Evolutionary conservation across 805 yeast species (phyloP).

Genomic region (Candida rishiriensis): DNA sequence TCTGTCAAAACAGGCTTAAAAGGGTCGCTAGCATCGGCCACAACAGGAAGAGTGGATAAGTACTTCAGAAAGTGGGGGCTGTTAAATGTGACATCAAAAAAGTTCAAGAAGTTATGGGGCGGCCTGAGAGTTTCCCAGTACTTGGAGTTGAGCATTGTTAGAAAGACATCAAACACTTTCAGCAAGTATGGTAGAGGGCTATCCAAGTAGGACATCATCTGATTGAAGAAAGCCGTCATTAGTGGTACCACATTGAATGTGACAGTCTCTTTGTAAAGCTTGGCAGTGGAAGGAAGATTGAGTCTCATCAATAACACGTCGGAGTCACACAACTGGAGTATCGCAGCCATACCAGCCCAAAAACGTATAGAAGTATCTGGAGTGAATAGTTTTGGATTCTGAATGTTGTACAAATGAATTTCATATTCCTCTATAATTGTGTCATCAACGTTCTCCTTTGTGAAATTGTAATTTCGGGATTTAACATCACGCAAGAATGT

Average conservation of each 20-base stretch:
- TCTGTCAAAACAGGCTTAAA: slow-evolving; percentile 27
- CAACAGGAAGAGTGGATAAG: slow-evolving; percentile 22
- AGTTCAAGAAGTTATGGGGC: slow-evolving; percentile 50
- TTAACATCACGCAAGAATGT: slow-evolving; percentile 11
- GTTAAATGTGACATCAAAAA: slow-evolving; percentile 56
- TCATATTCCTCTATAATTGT: slow-evolving; percentile 53
- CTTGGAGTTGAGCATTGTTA: slow-evolving; percentile 36
- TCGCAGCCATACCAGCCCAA: slow-evolving; percentile 40
- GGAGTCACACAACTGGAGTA: slow-evolving; percentile 33
- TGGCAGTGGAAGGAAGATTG: slow-evolving; percentile 22
- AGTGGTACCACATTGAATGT: slow-evolving; percentile 33
- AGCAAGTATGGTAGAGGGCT: slow-evolving; percentile 51
- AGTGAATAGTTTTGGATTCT: slow-evolving; percentile 45
- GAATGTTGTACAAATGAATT: slow-evolving; percentile 47
- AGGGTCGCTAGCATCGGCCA: not conserved
- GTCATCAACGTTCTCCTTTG: slow-evolving; percentile 4
- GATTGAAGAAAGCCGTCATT: slow-evolving; percentile 42
- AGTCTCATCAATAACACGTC: slow-evolving; percentile 31
- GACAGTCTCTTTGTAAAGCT: slow-evolving; percentile 16
- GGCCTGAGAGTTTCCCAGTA: slow-evolving; percentile 51
- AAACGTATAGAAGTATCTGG: slow-evolving; percentile 38
- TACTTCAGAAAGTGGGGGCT: slow-evolving; percentile 44
- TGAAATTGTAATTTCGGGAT: slow-evolving; percentile 15
- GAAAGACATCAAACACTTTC: slow-evolving; percentile 43
- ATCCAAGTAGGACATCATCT: slow-evolving; percentile 46